phyloP scores from a whole-genome alignment of 129 eudicot genomes.

The Oenanthe sinensis region DNA sequence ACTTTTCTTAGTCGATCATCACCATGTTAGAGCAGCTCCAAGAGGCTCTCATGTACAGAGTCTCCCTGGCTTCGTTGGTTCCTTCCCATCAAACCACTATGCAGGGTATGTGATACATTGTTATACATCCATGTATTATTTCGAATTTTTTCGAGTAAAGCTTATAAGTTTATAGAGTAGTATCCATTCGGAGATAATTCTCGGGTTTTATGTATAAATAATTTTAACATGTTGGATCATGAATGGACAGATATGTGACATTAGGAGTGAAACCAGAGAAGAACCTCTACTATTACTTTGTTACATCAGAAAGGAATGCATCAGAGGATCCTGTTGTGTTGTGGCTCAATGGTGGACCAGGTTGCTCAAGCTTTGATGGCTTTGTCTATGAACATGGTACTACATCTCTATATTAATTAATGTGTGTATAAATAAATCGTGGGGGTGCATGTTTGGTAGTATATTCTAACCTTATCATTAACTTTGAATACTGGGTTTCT shows the following conservation, averaged over 20 bases:
- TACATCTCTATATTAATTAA: background rate
- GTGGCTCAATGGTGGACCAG: conserved; percentile 71
- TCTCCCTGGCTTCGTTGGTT: conserved; percentile 28
- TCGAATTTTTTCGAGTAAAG: no score
- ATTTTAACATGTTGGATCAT: background rate
- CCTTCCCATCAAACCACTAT: conserved; percentile 25
- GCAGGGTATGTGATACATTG: conserved; percentile 16
- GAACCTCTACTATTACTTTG: conserved; percentile 44
- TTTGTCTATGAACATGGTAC: conserved; percentile 55
- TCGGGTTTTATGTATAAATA: background rate
- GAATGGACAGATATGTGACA: conserved; percentile 30
- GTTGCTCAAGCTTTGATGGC: conserved; percentile 63
- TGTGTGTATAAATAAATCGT: background rate
- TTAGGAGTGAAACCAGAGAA: conserved; percentile 23
- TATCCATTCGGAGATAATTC: no score
- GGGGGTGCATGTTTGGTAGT: background rate
- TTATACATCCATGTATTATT: background rate
- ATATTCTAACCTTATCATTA: conserved; percentile 4
- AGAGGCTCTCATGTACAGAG: background rate
- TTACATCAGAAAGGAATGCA: conserved; percentile 38
- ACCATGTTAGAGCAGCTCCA: conserved; percentile 16
- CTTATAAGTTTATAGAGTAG: no score
- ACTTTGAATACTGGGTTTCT: conserved; percentile 5
- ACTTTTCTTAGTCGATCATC: background rate
- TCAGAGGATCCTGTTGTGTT: conserved; percentile 40